A percentile compares a stretch with the other conserved stretches of the same genome.
phyloP scores from a whole-genome alignment of 768 basidiomycete species.

The Auricularia sp. region DNA sequence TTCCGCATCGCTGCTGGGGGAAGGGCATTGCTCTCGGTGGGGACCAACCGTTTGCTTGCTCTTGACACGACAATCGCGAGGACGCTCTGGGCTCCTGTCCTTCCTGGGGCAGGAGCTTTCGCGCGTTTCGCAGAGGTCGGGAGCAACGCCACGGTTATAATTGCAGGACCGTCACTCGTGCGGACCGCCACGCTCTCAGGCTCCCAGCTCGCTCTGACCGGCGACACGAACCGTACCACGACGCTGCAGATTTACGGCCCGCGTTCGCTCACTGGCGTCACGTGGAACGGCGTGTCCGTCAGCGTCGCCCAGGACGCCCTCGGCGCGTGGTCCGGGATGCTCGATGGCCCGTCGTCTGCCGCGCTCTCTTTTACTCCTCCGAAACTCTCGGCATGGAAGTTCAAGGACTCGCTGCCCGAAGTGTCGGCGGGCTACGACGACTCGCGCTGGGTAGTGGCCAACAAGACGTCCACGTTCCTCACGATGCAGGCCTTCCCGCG shows the following conservation, averaged over 20 bases:
- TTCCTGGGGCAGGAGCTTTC: constrained; percentile 29
- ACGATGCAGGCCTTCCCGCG: neutral
- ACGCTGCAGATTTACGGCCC: constrained; percentile 57
- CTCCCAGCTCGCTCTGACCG: constrained; percentile 41
- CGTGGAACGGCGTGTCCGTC: constrained; percentile 60
- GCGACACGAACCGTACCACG: constrained; percentile 55
- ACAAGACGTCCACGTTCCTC: constrained; percentile 65
- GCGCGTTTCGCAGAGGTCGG: constrained; percentile 64
- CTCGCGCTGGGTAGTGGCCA: constrained; percentile 51
- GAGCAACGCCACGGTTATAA: constrained; percentile 53
- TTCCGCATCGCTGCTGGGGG: neutral
- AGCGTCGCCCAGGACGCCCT: neutral
- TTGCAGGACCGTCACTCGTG: constrained; percentile 37
- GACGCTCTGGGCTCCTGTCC: constrained; percentile 70
- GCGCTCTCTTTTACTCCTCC: constrained; percentile 18
- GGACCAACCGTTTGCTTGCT: constrained; percentile 33
- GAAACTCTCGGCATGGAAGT: constrained; percentile 56
- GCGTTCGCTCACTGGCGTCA: constrained; percentile 35
- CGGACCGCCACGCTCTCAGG: constrained; percentile 28
- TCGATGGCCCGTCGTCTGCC: neutral
- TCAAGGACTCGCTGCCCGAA: constrained; percentile 68
- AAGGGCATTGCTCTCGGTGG: neutral
- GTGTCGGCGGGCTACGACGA: constrained; percentile 49
- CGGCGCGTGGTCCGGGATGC: neutral
- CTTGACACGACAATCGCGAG: constrained; percentile 55